Percentiles rank a stretch among this genome's conserved stretches.
Evolutionary conservation across 169 alveolate genomes (phyloP).

Genomic region (Cryptosporidium sp.): DNA sequence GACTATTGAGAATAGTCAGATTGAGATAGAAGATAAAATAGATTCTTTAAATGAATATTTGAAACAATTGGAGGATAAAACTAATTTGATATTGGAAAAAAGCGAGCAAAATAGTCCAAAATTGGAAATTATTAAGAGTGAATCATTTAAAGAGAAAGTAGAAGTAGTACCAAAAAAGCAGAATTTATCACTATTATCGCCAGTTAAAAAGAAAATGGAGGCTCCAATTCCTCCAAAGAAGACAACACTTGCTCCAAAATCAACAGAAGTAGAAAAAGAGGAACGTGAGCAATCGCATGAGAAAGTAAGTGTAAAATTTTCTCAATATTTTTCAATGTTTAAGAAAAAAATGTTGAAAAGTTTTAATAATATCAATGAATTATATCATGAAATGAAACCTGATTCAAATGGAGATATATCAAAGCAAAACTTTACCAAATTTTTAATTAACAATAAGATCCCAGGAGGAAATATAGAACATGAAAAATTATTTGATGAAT

Average conservation of each 20-base stretch:
- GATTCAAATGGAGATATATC: conserved; percentile 42
- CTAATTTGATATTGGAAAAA: conserved; percentile 48
- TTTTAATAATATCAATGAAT: neutral
- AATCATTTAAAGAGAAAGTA: neutral
- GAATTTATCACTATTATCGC: neutral
- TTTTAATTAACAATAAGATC: conserved; percentile 23
- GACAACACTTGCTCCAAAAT: neutral
- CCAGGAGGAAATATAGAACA: conserved; percentile 68
- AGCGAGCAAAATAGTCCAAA: conserved; percentile 35
- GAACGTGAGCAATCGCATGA: conserved; percentile 6
- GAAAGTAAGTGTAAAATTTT: conserved; percentile 52
- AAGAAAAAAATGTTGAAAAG: conserved; percentile 38
- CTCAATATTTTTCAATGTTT: conserved; percentile 54
- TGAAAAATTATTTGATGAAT: conserved; percentile 33
- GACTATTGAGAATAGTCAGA: conserved; percentile 31
- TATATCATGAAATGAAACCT: conserved; percentile 47
- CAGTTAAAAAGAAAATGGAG: conserved; percentile 6
- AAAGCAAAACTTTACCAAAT: neutral
- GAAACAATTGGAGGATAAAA: conserved; percentile 36
- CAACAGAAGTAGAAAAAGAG: neutral
- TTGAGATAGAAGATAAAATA: conserved; percentile 41
- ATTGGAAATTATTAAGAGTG: neutral
- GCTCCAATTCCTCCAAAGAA: conserved; percentile 31
- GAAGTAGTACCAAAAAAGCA: neutral
- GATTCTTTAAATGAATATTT: conserved; percentile 57